A percentile compares a stretch with the other conserved stretches of the same genome.
Evolutionary conservation across 345 rosid genomes (phyloP).

Genomic region (Cardamine chenopodiifolia): DNA sequence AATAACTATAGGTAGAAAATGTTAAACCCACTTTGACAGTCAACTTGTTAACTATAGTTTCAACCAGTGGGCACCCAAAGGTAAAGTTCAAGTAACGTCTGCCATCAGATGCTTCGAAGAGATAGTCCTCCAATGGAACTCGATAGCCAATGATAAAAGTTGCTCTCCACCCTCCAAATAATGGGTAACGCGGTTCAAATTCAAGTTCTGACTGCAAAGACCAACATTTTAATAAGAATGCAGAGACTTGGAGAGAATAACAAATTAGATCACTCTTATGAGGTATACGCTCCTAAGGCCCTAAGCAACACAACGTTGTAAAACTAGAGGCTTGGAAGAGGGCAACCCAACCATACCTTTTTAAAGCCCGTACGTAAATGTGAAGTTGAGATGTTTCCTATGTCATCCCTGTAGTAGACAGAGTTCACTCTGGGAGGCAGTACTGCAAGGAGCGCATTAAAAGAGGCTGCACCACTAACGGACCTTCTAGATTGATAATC

Average conservation of each 20-base stretch:
- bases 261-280: neutral
- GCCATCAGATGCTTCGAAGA: conserved; percentile 84
- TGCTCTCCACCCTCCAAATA: conserved; percentile 99
- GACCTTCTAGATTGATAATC: conserved; percentile 85
- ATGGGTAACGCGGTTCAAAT: conserved; percentile 92
- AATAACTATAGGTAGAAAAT: neutral
- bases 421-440: conserved; percentile 96
- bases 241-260: neutral
- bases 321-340: neutral
- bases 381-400: conserved; percentile 93
- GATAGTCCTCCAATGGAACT: conserved; percentile 86
- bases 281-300: neutral
- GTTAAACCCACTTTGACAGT: conserved; percentile 72
- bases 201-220: conserved; percentile 91
- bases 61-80: conserved; percentile 92
- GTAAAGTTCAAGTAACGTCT: conserved; percentile 93
- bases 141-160: conserved; percentile 91
- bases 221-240: conserved; percentile 1
- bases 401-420: conserved; percentile 91
- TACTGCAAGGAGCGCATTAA: conserved; percentile 72
- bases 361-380: conserved; percentile 66
- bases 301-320: neutral
- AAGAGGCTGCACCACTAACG: conserved; percentile 72
- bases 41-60: conserved; percentile 85
- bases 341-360: conserved; percentile 49